Percentiles rank a stretch among this genome's conserved stretches.
Evolutionary conservation across 805 yeast species (phyloP).

Genomic region (Ogataea degrootiae): DNA sequence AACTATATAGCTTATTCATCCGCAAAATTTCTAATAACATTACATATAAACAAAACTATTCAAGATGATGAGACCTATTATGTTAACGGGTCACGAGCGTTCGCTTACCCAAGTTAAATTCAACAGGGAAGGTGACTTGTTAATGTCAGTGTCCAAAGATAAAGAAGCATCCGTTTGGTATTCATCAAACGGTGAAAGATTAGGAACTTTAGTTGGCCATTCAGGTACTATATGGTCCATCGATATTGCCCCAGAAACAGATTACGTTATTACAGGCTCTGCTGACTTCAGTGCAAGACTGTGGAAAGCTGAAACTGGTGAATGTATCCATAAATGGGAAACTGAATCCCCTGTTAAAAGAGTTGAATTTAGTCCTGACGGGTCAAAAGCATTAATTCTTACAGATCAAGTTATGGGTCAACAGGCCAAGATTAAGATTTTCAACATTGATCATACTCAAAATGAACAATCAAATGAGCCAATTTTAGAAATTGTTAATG

Average conservation of each 20-base stretch:
- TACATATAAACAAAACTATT: not conserved
- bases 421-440: constrained; percentile 70
- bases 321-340: constrained; percentile 65
- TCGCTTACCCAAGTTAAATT: constrained; percentile 93
- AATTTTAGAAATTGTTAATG: constrained; percentile 47
- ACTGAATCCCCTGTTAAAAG: constrained; percentile 85
- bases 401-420: constrained; percentile 92
- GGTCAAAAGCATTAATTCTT: constrained; percentile 62
- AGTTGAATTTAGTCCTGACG: constrained; percentile 79
- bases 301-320: constrained; percentile 81
- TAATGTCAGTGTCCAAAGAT: constrained; percentile 91
- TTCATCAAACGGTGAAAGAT: constrained; percentile 91
- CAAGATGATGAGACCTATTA: constrained; percentile 55
- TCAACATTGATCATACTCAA: constrained; percentile 47
- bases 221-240: constrained; percentile 94
- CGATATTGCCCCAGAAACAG: constrained; percentile 72
- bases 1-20: not conserved
- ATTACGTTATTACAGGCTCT: constrained; percentile 76
- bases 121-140: constrained; percentile 91
- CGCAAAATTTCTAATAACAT: not conserved
- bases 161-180: constrained; percentile 88
- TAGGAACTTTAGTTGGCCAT: constrained; percentile 89
- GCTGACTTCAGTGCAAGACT: constrained; percentile 84
- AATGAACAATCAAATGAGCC: constrained; percentile 51
- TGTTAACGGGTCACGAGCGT: constrained; percentile 94